phyloP scores from a whole-genome alignment of 2,329 filamentous ascomycete genomes.

The Didymella exigua region DNA sequence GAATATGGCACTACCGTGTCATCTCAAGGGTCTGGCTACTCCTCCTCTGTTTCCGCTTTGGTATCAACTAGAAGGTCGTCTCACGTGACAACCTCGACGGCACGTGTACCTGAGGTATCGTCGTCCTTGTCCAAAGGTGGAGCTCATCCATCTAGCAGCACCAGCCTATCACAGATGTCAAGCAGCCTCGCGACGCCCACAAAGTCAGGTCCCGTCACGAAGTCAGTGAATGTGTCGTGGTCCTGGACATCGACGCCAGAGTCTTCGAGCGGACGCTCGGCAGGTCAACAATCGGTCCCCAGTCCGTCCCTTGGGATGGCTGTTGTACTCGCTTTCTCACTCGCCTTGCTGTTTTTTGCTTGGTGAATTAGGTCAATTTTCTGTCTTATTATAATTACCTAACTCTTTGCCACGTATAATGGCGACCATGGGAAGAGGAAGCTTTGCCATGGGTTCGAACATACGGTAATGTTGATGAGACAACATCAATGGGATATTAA shows the following conservation, averaged over 20 bases:
- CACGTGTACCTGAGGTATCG: background rate
- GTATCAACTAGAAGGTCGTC: too few relatives aligned
- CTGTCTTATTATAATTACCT: background rate
- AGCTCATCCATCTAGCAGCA: background rate
- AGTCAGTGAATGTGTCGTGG: background rate
- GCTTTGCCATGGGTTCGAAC: background rate
- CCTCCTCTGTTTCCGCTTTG: background rate
- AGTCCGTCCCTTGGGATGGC: background rate
- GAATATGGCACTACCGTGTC: background rate
- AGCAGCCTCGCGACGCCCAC: background rate
- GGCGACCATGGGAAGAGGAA: background rate
- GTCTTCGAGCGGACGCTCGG: background rate
- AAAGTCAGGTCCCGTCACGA: background rate
- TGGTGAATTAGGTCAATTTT: background rate
- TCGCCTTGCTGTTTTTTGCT: background rate
- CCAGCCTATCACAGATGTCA: background rate
- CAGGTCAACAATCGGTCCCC: background rate
- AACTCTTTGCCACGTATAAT: background rate
- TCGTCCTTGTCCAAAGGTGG: background rate
- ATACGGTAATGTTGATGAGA: background rate
- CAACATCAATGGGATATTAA: background rate
- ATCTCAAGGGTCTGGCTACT: background rate
- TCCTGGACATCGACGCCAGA: background rate
- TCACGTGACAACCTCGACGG: background rate
- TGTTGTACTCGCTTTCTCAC: background rate